Evolutionary conservation across 108 stramenopile genomes (phyloP), one percentile per base, ranked within the genome.

Genomic region (Mayamaea pseudoterrestris): DNA sequence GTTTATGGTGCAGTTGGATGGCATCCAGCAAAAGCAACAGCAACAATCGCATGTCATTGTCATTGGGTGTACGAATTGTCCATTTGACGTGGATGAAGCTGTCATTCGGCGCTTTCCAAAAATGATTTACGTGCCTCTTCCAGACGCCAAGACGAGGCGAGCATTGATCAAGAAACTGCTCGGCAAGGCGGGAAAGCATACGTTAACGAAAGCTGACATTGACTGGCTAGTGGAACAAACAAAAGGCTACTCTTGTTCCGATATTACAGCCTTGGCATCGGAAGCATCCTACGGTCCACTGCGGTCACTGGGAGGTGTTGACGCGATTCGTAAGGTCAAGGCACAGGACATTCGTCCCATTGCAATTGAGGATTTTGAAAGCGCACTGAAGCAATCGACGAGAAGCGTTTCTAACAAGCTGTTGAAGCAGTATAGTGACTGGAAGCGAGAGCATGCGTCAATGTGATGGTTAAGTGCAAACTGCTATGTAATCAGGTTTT

Each of bases 1-100:
- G 61, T 79, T 95, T 42, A 90, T 95, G 82, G 80, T 88, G 0
- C 92, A 94, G 64, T 82, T 94, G 76, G 96, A 97, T 68, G 96
- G 96, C 28, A 75, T 95, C 11, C 42, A 48, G 11, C 35, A 48
- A 14, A 27, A 44, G 4, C 28, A 55, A 42, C 18, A 32, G 4
- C 30, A 60, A 27, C 12, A 47, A 26, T 51, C 52, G 20, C 44
- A 30, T n/a, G 75, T 95, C 20, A 71, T 97, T 18, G 82, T 97
- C 5, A 63, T 97, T 35, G 96, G 87, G 14, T 89, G 89, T 12
- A 93, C 94, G 5, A 94, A 95, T 59, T 87, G 73, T 49, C 93
- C 94, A 5, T 97, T 93, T 94, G 89, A 91, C 53, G 53, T 97
- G 16, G 94, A 95, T 61, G 78, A 91, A 21, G 94, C 93, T 0